Evolutionary conservation across 2,329 filamentous ascomycete genomes (phyloP).

Genomic region (Exserohilum turcica): DNA sequence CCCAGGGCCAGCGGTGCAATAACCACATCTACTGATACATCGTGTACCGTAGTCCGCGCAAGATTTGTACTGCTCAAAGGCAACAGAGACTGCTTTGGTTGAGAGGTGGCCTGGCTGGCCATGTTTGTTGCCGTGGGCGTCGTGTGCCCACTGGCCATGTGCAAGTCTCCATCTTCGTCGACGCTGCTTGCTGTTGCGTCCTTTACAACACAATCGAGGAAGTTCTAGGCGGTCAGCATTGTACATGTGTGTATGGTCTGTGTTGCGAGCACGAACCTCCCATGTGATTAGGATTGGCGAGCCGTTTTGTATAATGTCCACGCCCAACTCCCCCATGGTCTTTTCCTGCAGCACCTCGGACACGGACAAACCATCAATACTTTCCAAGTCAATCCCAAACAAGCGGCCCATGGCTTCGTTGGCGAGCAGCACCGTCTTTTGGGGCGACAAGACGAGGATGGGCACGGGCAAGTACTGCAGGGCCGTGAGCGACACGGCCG

Average conservation of each 20-base stretch:
- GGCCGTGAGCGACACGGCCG: slow-evolving; percentile 51
- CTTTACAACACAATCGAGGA: slow-evolving; percentile 52
- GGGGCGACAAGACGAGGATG: slow-evolving; percentile 68
- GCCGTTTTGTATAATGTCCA: slow-evolving; percentile 74
- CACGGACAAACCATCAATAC: slow-evolving; percentile 52
- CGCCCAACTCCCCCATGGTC: slow-evolving; percentile 70
- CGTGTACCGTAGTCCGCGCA: slow-evolving; percentile 54
- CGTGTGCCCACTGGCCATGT: slow-evolving; percentile 31
- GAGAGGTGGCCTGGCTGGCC: slow-evolving; percentile 10
- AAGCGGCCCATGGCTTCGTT: slow-evolving; percentile 77
- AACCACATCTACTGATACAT: slow-evolving; percentile 71
- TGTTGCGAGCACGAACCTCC: slow-evolving; percentile 47
- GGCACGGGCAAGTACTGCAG: slow-evolving; percentile 77
- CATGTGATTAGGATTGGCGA: slow-evolving; percentile 57
- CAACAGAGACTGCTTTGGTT: slow-evolving; percentile 19
- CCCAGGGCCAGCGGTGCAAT: slow-evolving; percentile 55
- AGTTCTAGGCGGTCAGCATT: slow-evolving; percentile 35
- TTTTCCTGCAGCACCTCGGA: slow-evolving; percentile 68
- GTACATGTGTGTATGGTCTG: not conserved
- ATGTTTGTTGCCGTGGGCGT: slow-evolving; percentile 34
- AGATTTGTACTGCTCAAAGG: slow-evolving; percentile 45
- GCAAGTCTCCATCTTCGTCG: slow-evolving; percentile 16
- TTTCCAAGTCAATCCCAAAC: slow-evolving; percentile 61
- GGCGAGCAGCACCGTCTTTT: slow-evolving; percentile 73
- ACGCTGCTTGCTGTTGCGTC: slow-evolving; percentile 34